Conservation (phyloP, 2,329 filamentous ascomycete genomes). For the Thermomyces lanuginosus region DNA sequence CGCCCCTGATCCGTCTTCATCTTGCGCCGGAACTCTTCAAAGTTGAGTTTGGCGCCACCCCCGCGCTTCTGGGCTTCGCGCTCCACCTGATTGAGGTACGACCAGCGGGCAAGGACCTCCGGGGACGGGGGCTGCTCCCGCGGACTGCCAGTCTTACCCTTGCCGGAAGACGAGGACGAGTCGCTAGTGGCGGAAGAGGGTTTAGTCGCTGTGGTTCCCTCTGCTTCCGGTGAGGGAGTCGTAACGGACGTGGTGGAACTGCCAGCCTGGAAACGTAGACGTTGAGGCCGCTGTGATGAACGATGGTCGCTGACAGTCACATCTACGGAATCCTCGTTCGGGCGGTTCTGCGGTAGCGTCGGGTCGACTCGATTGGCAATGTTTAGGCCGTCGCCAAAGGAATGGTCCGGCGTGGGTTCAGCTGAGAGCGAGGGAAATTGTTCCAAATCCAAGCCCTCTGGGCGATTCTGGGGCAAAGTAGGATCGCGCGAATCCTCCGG, state of each 20-base stretch:
- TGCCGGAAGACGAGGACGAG: slow-evolving; percentile 12
- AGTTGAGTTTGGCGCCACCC: slow-evolving; percentile 55
- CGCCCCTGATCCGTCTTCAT: slow-evolving; percentile 54
- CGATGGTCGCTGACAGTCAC: slow-evolving; percentile 13
- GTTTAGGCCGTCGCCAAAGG: no score
- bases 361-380: slow-evolving; percentile 28
- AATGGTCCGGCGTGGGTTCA: no score
- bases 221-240: slow-evolving; percentile 19
- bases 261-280: slow-evolving; percentile 24
- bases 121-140: slow-evolving; percentile 13
- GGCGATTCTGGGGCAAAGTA: slow-evolving; percentile 7
- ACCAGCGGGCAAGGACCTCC: slow-evolving; percentile 30
- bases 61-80: slow-evolving; percentile 56
- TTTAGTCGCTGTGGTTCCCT: slow-evolving; percentile 20
- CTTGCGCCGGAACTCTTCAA: slow-evolving; percentile 60
- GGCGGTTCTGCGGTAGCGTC: slow-evolving; percentile 32
- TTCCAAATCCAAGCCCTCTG: slow-evolving; percentile 6
- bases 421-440: slow-evolving; percentile 1
- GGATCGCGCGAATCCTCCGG: slow-evolving; percentile 1
- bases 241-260: slow-evolving; percentile 16
- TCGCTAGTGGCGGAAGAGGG: slow-evolving; percentile 20
- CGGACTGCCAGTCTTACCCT: slow-evolving; percentile 1
- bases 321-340: slow-evolving; percentile 17
- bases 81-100: slow-evolving; percentile 46
- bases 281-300: slow-evolving; percentile 9